A percentile compares a stretch with the other conserved stretches of the same genome.
phyloP scores from a whole-genome alignment of 179 eudicot genomes.

The Nepenthes alata region DNA sequence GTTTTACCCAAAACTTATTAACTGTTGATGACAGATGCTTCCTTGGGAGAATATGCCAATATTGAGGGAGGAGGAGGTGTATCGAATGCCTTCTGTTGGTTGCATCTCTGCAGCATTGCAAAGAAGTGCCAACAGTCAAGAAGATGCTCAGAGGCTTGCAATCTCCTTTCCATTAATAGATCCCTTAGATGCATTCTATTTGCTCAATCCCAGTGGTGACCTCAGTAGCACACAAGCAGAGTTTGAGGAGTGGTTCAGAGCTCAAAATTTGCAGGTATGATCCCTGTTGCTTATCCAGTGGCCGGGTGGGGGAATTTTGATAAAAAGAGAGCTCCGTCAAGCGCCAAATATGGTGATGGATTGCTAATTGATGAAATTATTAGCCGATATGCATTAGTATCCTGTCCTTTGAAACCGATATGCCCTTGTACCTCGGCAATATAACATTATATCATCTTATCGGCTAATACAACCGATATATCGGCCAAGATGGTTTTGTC shows the following conservation, averaged over 20 bases:
- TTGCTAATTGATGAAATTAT: too few relatives aligned
- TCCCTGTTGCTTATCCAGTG: background rate
- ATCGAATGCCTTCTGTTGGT: conserved; percentile 88
- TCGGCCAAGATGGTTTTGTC: too few relatives aligned
- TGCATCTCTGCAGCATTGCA: conserved; percentile 58
- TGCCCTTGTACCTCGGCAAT: too few relatives aligned
- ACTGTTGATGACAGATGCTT: conserved; percentile 58
- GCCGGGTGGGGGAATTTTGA: too few relatives aligned
- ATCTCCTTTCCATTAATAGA: conserved; percentile 59
- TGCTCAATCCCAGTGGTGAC: conserved; percentile 94
- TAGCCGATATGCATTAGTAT: too few relatives aligned
- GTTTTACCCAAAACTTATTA: too few relatives aligned
- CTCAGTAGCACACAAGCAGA: conserved; percentile 58
- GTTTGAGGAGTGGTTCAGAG: conserved; percentile 77
- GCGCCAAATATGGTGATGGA: too few relatives aligned
- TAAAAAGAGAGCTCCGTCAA: too few relatives aligned
- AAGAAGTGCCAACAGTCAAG: conserved; percentile 24
- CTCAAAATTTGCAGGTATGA: conserved; percentile 63
- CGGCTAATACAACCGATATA: too few relatives aligned
- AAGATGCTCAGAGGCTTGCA: conserved; percentile 20
- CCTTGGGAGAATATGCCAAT: conserved; percentile 89
- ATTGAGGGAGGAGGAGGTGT: conserved; percentile 72
- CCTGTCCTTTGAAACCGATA: too few relatives aligned
- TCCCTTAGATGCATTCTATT: conserved; percentile 83
- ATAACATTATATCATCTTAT: too few relatives aligned